Evolutionary conservation across 139 green algal species (phyloP).

Genomic region (Pleodorina starrii): DNA sequence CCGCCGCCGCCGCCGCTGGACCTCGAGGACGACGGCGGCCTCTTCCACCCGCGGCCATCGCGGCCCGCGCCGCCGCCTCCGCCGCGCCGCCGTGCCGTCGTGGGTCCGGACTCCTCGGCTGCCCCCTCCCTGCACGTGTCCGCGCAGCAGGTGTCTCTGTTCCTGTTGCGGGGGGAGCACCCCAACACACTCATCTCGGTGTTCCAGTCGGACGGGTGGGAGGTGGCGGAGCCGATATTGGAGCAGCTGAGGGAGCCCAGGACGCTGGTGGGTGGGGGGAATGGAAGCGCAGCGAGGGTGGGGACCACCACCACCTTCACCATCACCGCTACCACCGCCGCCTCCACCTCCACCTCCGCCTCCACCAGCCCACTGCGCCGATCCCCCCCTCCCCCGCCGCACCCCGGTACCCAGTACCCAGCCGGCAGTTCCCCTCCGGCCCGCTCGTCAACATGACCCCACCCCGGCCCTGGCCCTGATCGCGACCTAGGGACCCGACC

Average conservation of each 20-base stretch:
- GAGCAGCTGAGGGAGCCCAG: conserved; percentile 39
- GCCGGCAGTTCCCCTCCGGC: too few species aligned
- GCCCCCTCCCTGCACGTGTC: conserved; percentile 9
- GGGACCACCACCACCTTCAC: too few species aligned
- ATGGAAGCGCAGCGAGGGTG: too few species aligned
- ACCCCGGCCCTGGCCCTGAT: too few species aligned
- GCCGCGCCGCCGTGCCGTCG: background rate
- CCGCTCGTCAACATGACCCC: too few species aligned
- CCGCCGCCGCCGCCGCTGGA: background rate
- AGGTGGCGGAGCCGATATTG: conserved; percentile 12
- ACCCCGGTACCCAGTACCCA: too few species aligned
- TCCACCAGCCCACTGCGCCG: too few species aligned
- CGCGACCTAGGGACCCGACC: too few species aligned
- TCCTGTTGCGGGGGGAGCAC: conserved; percentile 36
- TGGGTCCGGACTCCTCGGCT: too few species aligned
- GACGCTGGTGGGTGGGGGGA: conserved; percentile 24
- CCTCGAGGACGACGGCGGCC: background rate
- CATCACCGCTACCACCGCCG: too few species aligned
- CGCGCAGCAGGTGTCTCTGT: conserved; percentile 43
- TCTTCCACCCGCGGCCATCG: background rate
- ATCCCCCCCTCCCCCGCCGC: too few species aligned
- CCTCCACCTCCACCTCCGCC: too few species aligned
- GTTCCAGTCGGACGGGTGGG: conserved; percentile 34
- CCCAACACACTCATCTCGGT: conserved; percentile 39
- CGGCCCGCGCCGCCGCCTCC: conserved; percentile 18